Base-by-base conservation (phyloP, 2,329 filamentous ascomycete species). In the Ceratocystis smalleyi region DNA sequence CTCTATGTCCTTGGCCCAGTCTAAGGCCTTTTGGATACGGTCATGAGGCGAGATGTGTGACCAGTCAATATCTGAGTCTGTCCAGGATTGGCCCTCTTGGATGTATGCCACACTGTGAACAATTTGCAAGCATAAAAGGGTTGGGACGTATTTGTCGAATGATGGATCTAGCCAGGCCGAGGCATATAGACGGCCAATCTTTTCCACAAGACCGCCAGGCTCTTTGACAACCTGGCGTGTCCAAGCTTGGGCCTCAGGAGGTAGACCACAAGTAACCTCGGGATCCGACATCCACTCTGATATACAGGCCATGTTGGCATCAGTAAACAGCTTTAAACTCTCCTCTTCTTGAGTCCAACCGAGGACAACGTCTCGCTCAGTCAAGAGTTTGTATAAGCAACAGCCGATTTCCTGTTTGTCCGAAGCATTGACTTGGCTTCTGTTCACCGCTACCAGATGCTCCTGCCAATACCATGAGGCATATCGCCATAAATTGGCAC, bases 381-480 rank as follows among this genome's bases (percentile, higher is more conserved):
- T 76, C 7, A 77, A 71, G 73, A 77, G 75, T 49, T 68, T 70
- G 63, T 72, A 71, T 1, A 77, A 70, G 2, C 68, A 70, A 27
- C 66, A 69, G 1, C 73, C 74, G 8, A 77, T 69, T 3, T 70
- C 68, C 1, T 69, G 69, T 66, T 75, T 77, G 54, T 75, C 71
- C 0, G 68, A 62, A 0, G 61, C 64, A 0, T 70, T 67, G 0
- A 75, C 68, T 0, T 66, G 66, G 0, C 66, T 59, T 1, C 71
- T 71, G 47, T 76, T 72, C 15, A 77, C 68, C 0, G 70, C 71
- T 0, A 71, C 71, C 12, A 76, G 63, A 67, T 77, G 75, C 43
- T 77, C 75, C 61, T 76, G 75, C 75, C 75, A 77, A 64, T 77
- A 77, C 75, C 75, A 76, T 0, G 75, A 75, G 0, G 75, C 74